Evolutionary conservation across 2,329 filamentous ascomycete species (phyloP), one percentile per base, ranked within the genome.

Genomic region (Xylariaceae sp.): DNA sequence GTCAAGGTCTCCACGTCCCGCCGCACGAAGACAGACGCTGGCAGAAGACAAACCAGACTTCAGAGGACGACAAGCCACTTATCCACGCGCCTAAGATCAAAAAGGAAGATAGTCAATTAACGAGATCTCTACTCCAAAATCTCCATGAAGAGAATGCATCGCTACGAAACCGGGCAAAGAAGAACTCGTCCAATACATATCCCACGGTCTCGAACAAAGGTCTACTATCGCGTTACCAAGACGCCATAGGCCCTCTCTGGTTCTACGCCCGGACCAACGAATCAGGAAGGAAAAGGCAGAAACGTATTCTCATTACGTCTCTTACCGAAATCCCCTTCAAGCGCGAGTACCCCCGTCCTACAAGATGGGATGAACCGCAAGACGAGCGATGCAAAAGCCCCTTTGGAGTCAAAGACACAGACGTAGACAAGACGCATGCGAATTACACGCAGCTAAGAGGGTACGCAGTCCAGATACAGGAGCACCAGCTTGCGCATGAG

Each of bases 11-110:
- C 0, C 91, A 91, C 63, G 72, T 91, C 0, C 80, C 83, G 1
- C 88, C 86, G 1, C 66, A 80, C n/a, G 59, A 66, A 34, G 67
- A 73, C 11, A 64, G 69, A 7, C 66, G 66, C 28, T 67, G 64
- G 67, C 62, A 50, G 49, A 6, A 60, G 47, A 9, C 48, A 34
- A 9, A 55, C 58, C 18, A 54, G 52, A 17, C 61, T 48, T 47
- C 67, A 31, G 6, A 19, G 44, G 22, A 43, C 42, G 12, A 45
- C 28, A 47, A 56, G 60, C 6, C 14, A 10, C 47, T 58, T n/a
- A 19, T 34, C 1, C 80, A 87, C 62, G 93, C 93, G 1, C 81
- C 83, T 1, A 96, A 96, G 66, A 82, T 96, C 54, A 81, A 71
- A 1, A 80, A 86, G 50, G 70, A 76, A 6, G 83, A 93, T 60